These are phyloP conservation scores for Metschnikowia lochheadii DNA, from an alignment of 805 yeast species.

Conservation along the genomic window DNA sequence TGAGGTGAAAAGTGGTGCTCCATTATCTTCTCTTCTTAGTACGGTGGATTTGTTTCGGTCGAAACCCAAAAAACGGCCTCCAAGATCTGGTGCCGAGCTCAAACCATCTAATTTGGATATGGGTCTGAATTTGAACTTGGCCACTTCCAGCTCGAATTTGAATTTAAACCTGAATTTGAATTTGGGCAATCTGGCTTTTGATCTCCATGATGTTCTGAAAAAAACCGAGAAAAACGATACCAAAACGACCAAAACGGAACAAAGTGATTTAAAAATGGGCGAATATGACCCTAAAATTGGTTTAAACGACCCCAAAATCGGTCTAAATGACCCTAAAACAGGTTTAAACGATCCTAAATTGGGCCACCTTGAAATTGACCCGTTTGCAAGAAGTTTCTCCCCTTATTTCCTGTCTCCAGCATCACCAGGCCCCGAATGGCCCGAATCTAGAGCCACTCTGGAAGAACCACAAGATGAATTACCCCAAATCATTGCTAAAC, in stretches of 20 bases:
- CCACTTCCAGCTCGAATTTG: too few relatives aligned
- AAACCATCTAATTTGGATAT: too few relatives aligned
- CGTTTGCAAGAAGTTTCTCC: not conserved
- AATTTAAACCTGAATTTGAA: too few relatives aligned
- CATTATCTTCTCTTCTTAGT: conserved; percentile 77
- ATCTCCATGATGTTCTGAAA: too few relatives aligned
- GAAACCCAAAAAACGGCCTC: not conserved
- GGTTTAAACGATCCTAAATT: not conserved
- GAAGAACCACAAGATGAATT: conserved; percentile 3
- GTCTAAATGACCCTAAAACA: not conserved
- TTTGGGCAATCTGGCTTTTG: too few relatives aligned
- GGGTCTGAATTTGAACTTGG: too few relatives aligned
- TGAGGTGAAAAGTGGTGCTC: conserved; percentile 77
- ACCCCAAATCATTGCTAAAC: conserved; percentile 63
- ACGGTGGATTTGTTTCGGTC: conserved; percentile 66
- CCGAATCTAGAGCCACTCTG: not conserved
- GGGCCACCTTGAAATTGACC: not conserved
- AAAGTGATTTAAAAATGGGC: not conserved
- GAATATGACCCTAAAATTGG: not conserved
- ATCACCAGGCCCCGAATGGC: not conserved
- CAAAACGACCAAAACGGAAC: too few relatives aligned
- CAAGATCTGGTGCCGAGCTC: too few relatives aligned
- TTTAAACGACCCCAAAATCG: too few relatives aligned
- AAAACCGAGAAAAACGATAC: too few relatives aligned
- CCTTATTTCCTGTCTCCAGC: not conserved